Evolutionary conservation across 148 eudicot species (phyloP).

Genomic region (Nepenthes mirabilis): DNA sequence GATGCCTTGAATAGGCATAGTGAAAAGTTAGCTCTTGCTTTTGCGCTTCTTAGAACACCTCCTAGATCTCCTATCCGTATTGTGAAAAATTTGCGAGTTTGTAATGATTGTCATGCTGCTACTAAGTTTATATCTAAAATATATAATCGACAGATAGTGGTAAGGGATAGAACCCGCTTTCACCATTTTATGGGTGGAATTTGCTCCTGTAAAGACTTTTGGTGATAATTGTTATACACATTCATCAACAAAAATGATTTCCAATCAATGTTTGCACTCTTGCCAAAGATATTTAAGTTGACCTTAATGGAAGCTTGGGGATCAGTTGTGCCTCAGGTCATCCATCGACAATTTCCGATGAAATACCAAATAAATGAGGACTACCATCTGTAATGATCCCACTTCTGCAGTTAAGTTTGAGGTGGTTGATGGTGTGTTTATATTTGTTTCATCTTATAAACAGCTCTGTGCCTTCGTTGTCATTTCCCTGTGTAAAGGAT

Average conservation of each 20-base stretch:
- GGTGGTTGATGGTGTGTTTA: too few relatives aligned
- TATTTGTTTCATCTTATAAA: too few relatives aligned
- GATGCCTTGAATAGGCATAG: constrained; percentile 34
- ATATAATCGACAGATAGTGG: constrained; percentile 23
- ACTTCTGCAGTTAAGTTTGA: neutral
- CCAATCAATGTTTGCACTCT: too few relatives aligned
- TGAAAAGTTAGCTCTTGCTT: constrained; percentile 47
- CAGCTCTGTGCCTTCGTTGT: too few relatives aligned
- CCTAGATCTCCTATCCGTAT: constrained; percentile 31
- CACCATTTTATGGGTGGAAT: constrained; percentile 29
- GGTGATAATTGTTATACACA: constrained; percentile 5
- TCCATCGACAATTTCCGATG: too few relatives aligned
- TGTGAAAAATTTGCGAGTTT: constrained; percentile 34
- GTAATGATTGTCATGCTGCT: constrained; percentile 37
- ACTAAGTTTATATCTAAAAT: constrained; percentile 27
- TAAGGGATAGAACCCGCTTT: constrained; percentile 34
- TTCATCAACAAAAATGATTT: too few relatives aligned
- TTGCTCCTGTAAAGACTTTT: constrained; percentile 37
- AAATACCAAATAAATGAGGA: too few relatives aligned
- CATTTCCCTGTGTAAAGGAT: too few relatives aligned
- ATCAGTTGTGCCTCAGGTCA: too few relatives aligned
- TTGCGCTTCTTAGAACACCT: constrained; percentile 27
- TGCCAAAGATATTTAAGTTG: too few relatives aligned
- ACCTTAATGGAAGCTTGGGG: too few relatives aligned
- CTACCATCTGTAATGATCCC: too few relatives aligned